Evolutionary conservation across 441 rosid genomes (phyloP).

Genomic region (Brassica balearica): DNA sequence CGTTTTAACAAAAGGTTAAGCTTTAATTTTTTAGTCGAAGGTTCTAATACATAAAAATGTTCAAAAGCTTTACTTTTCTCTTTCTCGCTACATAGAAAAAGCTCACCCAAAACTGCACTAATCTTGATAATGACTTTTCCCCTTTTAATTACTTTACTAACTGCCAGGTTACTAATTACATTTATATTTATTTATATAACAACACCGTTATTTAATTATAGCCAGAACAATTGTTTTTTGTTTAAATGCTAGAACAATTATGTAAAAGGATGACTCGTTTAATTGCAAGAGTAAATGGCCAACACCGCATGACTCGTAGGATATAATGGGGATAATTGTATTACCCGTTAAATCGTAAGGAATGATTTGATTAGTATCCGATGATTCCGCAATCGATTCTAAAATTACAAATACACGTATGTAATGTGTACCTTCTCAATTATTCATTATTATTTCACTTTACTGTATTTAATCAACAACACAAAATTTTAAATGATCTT

Average conservation of each 20-base stretch:
- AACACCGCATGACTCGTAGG: slow-evolving; percentile 35
- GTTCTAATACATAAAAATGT: slow-evolving; percentile 23
- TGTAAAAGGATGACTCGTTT: slow-evolving; percentile 32
- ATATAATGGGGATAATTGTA: slow-evolving; percentile 23
- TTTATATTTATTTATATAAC: no score
- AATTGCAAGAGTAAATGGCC: slow-evolving; percentile 32
- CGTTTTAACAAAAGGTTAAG: slow-evolving; percentile 24
- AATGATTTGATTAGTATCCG: slow-evolving; percentile 17
- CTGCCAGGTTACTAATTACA: no score
- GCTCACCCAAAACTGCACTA: background rate
- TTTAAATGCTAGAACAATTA: background rate
- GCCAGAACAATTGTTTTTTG: no score
- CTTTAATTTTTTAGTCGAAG: slow-evolving; percentile 33
- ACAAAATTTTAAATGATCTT: background rate
- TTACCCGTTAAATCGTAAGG: slow-evolving; percentile 17
- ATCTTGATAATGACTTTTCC: no score
- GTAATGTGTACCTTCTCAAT: slow-evolving; percentile 13
- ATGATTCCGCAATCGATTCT: slow-evolving; percentile 36
- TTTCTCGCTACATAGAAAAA: slow-evolving; percentile 16
- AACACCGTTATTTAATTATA: no score
- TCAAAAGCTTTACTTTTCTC: slow-evolving; percentile 20
- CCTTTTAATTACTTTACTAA: no score
- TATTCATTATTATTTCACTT: slow-evolving; percentile 2
- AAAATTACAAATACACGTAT: slow-evolving; percentile 38
- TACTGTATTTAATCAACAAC: background rate